Evolutionary conservation across 768 basidiomycete species (phyloP), one percentile per base, ranked within the genome.

Genomic region (Amanita rimosa): DNA sequence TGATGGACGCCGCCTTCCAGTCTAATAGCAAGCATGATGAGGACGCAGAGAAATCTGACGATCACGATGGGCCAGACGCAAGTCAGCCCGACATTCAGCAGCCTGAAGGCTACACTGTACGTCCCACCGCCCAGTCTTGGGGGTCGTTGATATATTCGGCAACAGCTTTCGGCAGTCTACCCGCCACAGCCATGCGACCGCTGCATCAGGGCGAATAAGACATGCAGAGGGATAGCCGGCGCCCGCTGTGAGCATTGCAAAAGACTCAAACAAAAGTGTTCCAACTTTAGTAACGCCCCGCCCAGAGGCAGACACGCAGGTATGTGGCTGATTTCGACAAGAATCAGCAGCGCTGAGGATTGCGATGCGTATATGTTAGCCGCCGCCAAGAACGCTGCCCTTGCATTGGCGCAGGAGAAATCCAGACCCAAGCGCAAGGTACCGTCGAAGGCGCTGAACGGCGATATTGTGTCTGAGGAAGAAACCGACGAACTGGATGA

Each of bases 231-330:
- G 16, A 58, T 69, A 19, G 62, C 67, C 26, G 68, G 69, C 40
- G 63, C 66, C 55, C 69, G 71, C 44, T 73, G 71, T 54, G 70
- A 71, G 50, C 62, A 71, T 54, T 73, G 71, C 61, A 73, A 71
- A 56, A 59, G 62, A 51, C 61, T 71, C 47, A 70, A 71, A 55
- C 70, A 71, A 57, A 70, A 69, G 58, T 73, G 71, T 55, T 69
- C 70, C 19, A 73, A 73, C 53, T 67, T 65, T 58, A 49, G 33
- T n/a, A 67, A 65, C 35, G 69, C 67, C 29, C 67, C 71, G 44
- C 66, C 67, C 29, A 66, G 69, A 44, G 67, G 69, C 27, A 65
- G 65, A 55, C 67, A 67, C 53, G 63, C 67, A 50, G 61, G 66
- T 64, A 47, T 53, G 27, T 21, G 10, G 44, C 36, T 21, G 1